A percentile compares a stretch with the other conserved stretches of the same genome.
These are phyloP conservation scores for Xerophyta viscosa DNA, from an alignment of 106 monocot species.

Conservation along the genomic window DNA sequence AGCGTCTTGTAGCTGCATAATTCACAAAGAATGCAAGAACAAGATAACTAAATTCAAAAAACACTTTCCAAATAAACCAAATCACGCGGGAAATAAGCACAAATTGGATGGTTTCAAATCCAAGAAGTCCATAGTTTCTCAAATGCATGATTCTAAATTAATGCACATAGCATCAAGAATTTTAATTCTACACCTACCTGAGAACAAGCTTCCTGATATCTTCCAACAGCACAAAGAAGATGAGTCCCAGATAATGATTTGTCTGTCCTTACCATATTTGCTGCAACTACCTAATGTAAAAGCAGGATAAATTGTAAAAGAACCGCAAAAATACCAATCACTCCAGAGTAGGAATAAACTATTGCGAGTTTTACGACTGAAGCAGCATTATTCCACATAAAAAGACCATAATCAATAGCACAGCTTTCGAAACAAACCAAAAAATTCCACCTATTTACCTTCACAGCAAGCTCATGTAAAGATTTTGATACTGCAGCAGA, in stretches of 20 bases:
- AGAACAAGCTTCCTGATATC: slow-evolving; percentile 96
- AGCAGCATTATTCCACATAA: no score
- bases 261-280: slow-evolving; percentile 99
- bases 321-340: not conserved
- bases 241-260: slow-evolving; percentile 89
- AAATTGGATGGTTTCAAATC: no score
- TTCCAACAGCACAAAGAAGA: slow-evolving; percentile 98
- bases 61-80: no score
- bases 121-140: no score
- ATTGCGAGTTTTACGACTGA: no score
- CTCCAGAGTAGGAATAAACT: no score
- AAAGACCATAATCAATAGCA: no score
- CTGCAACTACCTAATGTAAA: slow-evolving; percentile 77
- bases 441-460: slow-evolving; percentile 27
- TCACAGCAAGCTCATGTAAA: slow-evolving; percentile 97
- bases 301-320: not conserved
- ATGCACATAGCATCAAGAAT: no score
- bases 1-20: slow-evolving; percentile 94
- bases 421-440: not conserved
- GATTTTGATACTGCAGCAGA: slow-evolving; percentile 96
- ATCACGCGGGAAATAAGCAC: no score
- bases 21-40: not conserved
- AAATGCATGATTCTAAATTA: no score
- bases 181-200: slow-evolving; percentile 72
- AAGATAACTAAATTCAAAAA: no score